phyloP scores from a whole-genome alignment of 106 monocot species.

The Triglochin maritima region DNA sequence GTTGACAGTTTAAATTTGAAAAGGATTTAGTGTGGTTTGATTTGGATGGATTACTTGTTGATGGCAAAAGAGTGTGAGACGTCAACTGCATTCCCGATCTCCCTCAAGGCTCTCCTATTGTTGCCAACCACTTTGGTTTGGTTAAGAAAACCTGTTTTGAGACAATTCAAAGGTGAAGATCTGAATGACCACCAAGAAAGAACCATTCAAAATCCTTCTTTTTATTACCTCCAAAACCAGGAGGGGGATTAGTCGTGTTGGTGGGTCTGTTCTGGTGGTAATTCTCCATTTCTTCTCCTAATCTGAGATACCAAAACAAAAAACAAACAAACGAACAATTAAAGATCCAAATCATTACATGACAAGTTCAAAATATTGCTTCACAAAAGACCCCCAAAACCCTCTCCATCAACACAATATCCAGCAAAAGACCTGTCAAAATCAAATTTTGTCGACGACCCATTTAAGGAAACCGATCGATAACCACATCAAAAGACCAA shows the following conservation, averaged over 20 bases:
- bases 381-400: neutral
- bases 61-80: constrained; percentile 33
- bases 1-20: neutral
- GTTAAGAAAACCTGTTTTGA: constrained; percentile 1
- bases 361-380: neutral
- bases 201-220: neutral
- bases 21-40: neutral
- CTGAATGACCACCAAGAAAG: neutral
- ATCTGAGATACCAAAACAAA: neutral
- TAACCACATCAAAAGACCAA: constrained; percentile 1
- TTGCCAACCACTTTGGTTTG: constrained; percentile 23
- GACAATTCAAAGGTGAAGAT: neutral
- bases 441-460: constrained; percentile 6
- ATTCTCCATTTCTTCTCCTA: constrained; percentile 19
- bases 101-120: constrained; percentile 66
- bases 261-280: constrained; percentile 28
- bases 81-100: constrained; percentile 52
- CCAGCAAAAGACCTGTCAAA: neutral
- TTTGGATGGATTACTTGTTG: constrained; percentile 33
- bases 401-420: too few relatives aligned
- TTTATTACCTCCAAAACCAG: constrained; percentile 16
- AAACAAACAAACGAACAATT: neutral
- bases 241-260: constrained; percentile 1
- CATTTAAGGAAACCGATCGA: neutral
- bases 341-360: neutral